Conservation (phyloP, 257 asterid species). For the Fraxinus pennsylvanica region DNA sequence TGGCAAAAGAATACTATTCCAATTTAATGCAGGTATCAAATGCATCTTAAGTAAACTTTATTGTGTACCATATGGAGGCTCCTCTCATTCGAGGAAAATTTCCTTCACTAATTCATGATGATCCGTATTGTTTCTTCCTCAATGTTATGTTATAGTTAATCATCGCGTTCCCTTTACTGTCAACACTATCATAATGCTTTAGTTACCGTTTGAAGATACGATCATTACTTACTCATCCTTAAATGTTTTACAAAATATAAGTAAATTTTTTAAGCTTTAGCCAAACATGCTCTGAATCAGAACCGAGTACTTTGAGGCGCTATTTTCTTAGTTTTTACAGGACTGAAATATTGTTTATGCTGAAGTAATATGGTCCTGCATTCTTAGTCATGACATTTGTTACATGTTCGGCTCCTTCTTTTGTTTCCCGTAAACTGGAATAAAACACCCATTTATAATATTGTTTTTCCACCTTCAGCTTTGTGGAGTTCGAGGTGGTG, state of each 20-base stretch:
- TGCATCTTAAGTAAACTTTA: neutral
- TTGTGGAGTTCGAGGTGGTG: conserved; percentile 96
- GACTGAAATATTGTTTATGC: neutral
- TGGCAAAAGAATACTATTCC: conserved; percentile 81
- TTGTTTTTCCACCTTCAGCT: conserved; percentile 45
- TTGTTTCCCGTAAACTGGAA: neutral
- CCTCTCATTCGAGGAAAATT: neutral
- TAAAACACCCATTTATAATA: conserved; percentile 1
- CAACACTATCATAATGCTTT: neutral
- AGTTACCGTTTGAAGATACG: neutral
- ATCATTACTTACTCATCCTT: neutral
- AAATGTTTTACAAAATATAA: too few species aligned
- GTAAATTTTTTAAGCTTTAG: neutral
- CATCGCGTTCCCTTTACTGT: neutral
- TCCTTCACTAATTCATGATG: neutral
- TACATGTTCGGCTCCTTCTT: neutral
- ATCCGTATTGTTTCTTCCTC: neutral
- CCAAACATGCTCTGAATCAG: neutral
- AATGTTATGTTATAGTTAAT: neutral
- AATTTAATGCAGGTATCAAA: conserved; percentile 80
- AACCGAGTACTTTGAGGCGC: neutral
- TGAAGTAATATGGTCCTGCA: neutral
- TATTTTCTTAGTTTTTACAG: neutral
- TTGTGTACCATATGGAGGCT: neutral
- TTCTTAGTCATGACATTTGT: neutral